Evolutionary conservation across 2,329 filamentous ascomycete genomes (phyloP).

Genomic region (Penicillium crustosum): DNA sequence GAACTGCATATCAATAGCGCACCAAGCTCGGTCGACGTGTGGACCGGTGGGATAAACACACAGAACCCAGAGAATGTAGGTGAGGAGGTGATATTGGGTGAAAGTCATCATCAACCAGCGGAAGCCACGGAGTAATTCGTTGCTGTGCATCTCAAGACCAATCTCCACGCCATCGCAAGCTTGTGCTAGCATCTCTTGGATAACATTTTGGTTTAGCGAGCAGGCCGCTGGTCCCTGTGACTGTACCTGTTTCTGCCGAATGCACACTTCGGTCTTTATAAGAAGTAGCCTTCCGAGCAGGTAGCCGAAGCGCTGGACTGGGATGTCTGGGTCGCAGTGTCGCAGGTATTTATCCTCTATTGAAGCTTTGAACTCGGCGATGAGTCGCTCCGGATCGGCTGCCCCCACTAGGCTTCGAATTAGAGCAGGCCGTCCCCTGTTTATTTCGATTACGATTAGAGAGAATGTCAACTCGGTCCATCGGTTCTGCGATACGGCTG

Average conservation of each 20-base stretch:
- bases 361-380: conserved; percentile 45
- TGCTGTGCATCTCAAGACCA: conserved; percentile 28
- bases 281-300: conserved; percentile 31
- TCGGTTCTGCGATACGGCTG: conserved; percentile 49
- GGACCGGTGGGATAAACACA: conserved; percentile 40
- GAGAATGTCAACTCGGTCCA: conserved; percentile 61
- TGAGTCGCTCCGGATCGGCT: conserved; percentile 34
- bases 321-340: conserved; percentile 55
- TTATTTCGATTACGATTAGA: conserved; percentile 55
- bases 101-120: conserved; percentile 44
- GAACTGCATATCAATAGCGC: conserved; percentile 14
- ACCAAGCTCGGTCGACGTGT: conserved; percentile 37
- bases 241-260: conserved; percentile 28
- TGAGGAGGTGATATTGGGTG: conserved; percentile 47
- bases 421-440: conserved; percentile 37
- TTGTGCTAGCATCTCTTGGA: conserved; percentile 36
- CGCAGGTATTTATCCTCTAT: conserved; percentile 53
- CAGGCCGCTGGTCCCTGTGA: conserved; percentile 12
- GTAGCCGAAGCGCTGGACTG: conserved; percentile 39
- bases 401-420: neutral
- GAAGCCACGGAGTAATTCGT: conserved; percentile 42
- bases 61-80: conserved; percentile 48
- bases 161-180: conserved; percentile 40
- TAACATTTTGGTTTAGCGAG: conserved; percentile 22
- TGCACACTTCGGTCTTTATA: conserved; percentile 39